phyloP scores from a whole-genome alignment of 1,284 basidiomycete genomes.

The Athelia sp. region DNA sequence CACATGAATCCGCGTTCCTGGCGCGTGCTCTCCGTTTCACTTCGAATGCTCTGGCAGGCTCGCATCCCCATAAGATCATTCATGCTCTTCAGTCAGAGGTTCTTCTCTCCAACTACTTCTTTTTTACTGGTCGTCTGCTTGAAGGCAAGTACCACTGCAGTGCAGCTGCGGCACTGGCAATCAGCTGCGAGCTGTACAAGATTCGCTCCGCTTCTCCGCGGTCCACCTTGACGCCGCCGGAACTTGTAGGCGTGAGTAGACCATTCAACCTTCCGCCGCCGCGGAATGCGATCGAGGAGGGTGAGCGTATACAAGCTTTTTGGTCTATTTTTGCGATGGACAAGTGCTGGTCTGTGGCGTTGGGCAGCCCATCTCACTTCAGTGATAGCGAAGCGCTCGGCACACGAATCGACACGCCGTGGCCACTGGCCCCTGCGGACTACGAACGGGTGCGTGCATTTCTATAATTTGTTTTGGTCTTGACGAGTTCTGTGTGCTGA shows the following conservation, averaged over 20 bases:
- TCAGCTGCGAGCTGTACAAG: slow-evolving; percentile 30
- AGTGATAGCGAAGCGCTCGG: slow-evolving; percentile 20
- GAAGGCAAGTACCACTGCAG: slow-evolving; percentile 40
- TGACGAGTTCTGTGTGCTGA: not conserved
- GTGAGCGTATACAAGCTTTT: slow-evolving; percentile 42
- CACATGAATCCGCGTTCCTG: slow-evolving; percentile 22
- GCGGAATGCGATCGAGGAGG: slow-evolving; percentile 34
- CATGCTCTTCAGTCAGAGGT: slow-evolving; percentile 44
- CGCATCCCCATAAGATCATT: slow-evolving; percentile 26
- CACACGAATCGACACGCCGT: slow-evolving; percentile 34
- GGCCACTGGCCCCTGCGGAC: slow-evolving; percentile 32
- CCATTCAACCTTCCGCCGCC: slow-evolving; percentile 25
- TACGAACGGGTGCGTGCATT: slow-evolving; percentile 21
- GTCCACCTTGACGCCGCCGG: not conserved
- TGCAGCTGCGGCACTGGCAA: slow-evolving; percentile 30
- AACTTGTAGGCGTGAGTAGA: slow-evolving; percentile 5
- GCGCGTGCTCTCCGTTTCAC: slow-evolving; percentile 24
- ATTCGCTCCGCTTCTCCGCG: slow-evolving; percentile 12
- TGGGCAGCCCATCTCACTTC: slow-evolving; percentile 26
- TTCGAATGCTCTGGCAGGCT: slow-evolving; percentile 13
- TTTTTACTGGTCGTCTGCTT: slow-evolving; percentile 31
- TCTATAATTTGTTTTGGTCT: slow-evolving; percentile 2
- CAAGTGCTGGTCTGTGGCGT: slow-evolving; percentile 28
- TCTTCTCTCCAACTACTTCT: slow-evolving; percentile 39
- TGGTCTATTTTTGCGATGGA: slow-evolving; percentile 40